phyloP scores from a whole-genome alignment of 768 basidiomycete species.

The Termitomyces sp. region DNA sequence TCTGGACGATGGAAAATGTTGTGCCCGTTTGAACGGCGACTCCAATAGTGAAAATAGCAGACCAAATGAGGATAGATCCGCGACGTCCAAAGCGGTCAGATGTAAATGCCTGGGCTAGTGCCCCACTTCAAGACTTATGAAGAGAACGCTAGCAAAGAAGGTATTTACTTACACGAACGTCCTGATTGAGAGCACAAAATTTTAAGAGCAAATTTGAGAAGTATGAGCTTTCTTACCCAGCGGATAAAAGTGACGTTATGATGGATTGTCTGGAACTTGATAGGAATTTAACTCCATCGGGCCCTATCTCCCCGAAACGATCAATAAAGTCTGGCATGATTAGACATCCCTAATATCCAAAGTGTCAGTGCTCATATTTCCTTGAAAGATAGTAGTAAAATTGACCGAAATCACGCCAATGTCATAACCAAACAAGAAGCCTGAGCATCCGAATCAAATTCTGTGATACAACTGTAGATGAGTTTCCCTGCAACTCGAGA shows the following conservation, averaged over 20 bases:
- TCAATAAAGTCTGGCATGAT: conserved; percentile 75
- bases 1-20: conserved; percentile 51
- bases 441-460: conserved; percentile 20
- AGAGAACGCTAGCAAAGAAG: background rate
- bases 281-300: conserved; percentile 44
- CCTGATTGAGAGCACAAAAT: conserved; percentile 17
- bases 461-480: background rate
- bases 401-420: conserved; percentile 72
- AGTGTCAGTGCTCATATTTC: conserved; percentile 1
- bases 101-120: conserved; percentile 68
- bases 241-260: conserved; percentile 74
- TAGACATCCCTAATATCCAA: conserved; percentile 54
- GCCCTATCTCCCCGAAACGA: conserved; percentile 55
- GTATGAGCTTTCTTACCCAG: conserved; percentile 43
- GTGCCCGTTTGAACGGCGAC: conserved; percentile 69
- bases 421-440: conserved; percentile 71
- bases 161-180: conserved; percentile 42
- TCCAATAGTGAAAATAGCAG: conserved; percentile 65
- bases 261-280: conserved; percentile 66
- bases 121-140: conserved; percentile 36
- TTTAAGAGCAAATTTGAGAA: background rate
- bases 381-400: background rate
- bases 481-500: conserved; percentile 1
- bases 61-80: conserved; percentile 74
- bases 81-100: conserved; percentile 68